Evolutionary conservation across 2,329 filamentous ascomycete species (phyloP).

Genomic region (Chaetomiaceae sp.): DNA sequence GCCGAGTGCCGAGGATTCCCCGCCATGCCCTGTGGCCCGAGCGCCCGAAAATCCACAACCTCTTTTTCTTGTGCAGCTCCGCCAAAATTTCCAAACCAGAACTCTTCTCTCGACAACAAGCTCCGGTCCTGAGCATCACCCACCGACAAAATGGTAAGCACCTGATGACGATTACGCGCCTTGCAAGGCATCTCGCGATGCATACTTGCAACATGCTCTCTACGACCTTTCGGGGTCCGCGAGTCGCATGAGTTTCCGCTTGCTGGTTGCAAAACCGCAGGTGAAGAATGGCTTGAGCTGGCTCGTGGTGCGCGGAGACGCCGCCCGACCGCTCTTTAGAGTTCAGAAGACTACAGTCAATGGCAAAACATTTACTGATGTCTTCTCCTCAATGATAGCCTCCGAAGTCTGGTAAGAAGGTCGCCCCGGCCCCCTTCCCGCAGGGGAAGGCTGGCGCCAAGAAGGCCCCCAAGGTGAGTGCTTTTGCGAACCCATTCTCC

Average conservation of each 20-base stretch:
- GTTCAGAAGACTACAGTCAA: conserved; percentile 74
- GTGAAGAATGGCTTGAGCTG: conserved; percentile 66
- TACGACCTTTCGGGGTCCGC: conserved; percentile 31
- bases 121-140: conserved; percentile 43
- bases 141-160: conserved; percentile 61
- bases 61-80: conserved; percentile 23
- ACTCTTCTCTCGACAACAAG: conserved; percentile 37
- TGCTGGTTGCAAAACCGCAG: conserved; percentile 40
- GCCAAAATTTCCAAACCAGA: conserved; percentile 22
- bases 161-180: conserved; percentile 31
- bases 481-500: neutral
- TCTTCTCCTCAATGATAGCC: conserved; percentile 99
- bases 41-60: conserved; percentile 25
- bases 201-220: conserved; percentile 26
- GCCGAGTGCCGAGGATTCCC: conserved; percentile 23
- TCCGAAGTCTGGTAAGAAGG: conserved; percentile 97
- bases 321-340: conserved; percentile 72
- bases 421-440: conserved; percentile 93
- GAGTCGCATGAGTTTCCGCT: conserved; percentile 38
- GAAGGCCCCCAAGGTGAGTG: conserved; percentile 93
- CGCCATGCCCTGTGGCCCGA: conserved; percentile 23
- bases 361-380: conserved; percentile 85
- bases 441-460: conserved; percentile 86
- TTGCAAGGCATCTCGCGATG: conserved; percentile 28
- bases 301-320: conserved; percentile 51